Percentiles rank a stretch among this genome's conserved stretches.
These are phyloP conservation scores for Vigna nakashimae DNA, from an alignment of 306 rosid genomes.

Conservation along the genomic window DNA sequence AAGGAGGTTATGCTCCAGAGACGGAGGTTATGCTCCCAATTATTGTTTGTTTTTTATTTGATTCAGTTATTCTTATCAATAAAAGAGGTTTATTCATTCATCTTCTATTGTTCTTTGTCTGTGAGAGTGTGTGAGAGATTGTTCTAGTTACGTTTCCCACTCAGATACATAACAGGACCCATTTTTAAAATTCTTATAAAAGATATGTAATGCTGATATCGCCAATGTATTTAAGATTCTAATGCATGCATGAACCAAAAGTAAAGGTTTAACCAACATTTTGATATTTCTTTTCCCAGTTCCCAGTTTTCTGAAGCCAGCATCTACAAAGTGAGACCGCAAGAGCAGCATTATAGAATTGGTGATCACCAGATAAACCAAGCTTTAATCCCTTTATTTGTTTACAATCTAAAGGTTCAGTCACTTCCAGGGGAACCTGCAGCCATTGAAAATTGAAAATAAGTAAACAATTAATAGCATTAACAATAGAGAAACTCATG, in stretches of 20 bases:
- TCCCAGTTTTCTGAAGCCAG: constrained; percentile 87
- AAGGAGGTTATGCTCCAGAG: too few relatives aligned
- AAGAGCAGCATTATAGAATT: constrained; percentile 75
- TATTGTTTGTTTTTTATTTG: too few relatives aligned
- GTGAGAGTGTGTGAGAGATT: too few relatives aligned
- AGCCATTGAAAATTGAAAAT: constrained; percentile 46
- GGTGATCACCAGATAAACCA: constrained; percentile 77
- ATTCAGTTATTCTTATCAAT: too few relatives aligned
- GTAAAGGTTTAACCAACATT: constrained; percentile 53
- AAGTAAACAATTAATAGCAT: constrained; percentile 41
- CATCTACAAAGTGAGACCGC: constrained; percentile 78
- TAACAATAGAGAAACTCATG: neutral
- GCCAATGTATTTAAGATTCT: constrained; percentile 22
- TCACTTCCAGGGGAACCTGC: constrained; percentile 68
- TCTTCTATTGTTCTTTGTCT: too few relatives aligned
- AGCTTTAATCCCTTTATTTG: constrained; percentile 65
- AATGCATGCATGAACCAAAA: constrained; percentile 27
- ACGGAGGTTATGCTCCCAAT: too few relatives aligned
- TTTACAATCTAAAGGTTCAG: constrained; percentile 57
- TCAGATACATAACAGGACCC: too few relatives aligned
- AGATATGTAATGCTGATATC: constrained; percentile 26
- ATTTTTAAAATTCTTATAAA: constrained; percentile 7
- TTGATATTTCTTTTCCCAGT: constrained; percentile 61
- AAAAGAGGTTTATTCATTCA: too few relatives aligned
- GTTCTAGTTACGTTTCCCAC: too few relatives aligned